Evolutionary conservation across 768 basidiomycete species (phyloP).

Genomic region (Phaeotremella skinneri): DNA sequence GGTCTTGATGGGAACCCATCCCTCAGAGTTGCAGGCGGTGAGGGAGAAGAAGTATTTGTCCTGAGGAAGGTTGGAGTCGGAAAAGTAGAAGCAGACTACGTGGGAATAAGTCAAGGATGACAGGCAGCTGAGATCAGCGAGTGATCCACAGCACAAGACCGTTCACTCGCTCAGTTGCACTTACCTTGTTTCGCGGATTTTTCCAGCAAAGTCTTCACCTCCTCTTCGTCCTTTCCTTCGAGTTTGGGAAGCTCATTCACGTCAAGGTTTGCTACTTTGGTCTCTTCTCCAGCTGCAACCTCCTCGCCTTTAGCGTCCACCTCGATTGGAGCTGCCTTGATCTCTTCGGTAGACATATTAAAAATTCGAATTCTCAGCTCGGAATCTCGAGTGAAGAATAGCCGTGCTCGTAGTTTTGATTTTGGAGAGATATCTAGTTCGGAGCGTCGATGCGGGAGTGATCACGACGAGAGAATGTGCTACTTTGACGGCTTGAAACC

Average conservation of each 20-base stretch:
- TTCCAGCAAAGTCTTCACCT: slow-evolving; percentile 37
- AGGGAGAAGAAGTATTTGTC: slow-evolving; percentile 92
- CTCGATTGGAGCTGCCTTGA: not conserved
- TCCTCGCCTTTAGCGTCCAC: not conserved
- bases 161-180: slow-evolving; percentile 6
- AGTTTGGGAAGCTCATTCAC: slow-evolving; percentile 27
- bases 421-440: no score
- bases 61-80: slow-evolving; percentile 84
- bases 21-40: slow-evolving; percentile 68
- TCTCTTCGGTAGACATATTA: not conserved
- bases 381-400: no score
- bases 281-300: not conserved
- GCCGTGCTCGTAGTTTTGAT: no score
- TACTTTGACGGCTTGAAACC: no score
- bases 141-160: slow-evolving; percentile 2
- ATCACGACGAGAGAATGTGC: no score
- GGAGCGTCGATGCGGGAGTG: no score
- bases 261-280: slow-evolving; percentile 1
- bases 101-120: not conserved
- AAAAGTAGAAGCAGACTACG: slow-evolving; percentile 93
- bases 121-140: not conserved
- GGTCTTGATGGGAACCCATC: slow-evolving; percentile 85
- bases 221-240: slow-evolving; percentile 42
- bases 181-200: slow-evolving; percentile 47
- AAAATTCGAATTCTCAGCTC: no score